Evolutionary conservation across 1,139 yeast species (phyloP), one percentile per base, ranked within the genome.

Genomic region (Debaryomyces udenii): DNA sequence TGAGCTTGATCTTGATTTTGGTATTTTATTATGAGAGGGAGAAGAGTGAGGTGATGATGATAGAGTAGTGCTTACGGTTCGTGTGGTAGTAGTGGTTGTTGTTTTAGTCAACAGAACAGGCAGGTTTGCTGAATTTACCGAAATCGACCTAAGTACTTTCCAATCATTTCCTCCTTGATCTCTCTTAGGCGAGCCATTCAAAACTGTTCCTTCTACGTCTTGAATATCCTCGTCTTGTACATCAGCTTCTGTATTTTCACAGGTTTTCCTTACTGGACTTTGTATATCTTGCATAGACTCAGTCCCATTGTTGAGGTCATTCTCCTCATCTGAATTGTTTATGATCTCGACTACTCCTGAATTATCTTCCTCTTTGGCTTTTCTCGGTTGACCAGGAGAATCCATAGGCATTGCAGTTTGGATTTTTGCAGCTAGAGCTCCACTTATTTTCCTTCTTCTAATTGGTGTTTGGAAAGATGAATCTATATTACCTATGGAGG

Each of bases 351-450:
- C 58, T 13, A 57, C 45, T 13, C 64, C 56, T 13, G 66, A 50
- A 40, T 54, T 48, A 32, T 57, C 53, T 10, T 57, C 61, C 45
- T 73, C 61, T 53, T 74, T 56, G 34, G 76, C 76, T 57, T 93
- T 93, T 59, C 99, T 78, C 26, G 99, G 99, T 64, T 93, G 99
- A 2, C 99, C 99, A 0, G 99, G 98, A 2, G 96, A 88, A 38
- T 89, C 89, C 49, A 79, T 80, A 2, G 98, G 99, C 18, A 93
- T 90, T 0, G 93, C 94, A 14, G 83, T 78, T 52, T 79, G 86
- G 29, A 81, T 78, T 46, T 83, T 79, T 32, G 80, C 76, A 32
- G 86, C 85, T 43, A 86, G 74, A 13, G 83, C 86, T 1, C 86
- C 84, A 35, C 90, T 79, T 39, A 86, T 73, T 49, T 78, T 81